Evolutionary conservation across 2,329 filamentous ascomycete genomes (phyloP).

Genomic region (Basipetospora chlamydospora): DNA sequence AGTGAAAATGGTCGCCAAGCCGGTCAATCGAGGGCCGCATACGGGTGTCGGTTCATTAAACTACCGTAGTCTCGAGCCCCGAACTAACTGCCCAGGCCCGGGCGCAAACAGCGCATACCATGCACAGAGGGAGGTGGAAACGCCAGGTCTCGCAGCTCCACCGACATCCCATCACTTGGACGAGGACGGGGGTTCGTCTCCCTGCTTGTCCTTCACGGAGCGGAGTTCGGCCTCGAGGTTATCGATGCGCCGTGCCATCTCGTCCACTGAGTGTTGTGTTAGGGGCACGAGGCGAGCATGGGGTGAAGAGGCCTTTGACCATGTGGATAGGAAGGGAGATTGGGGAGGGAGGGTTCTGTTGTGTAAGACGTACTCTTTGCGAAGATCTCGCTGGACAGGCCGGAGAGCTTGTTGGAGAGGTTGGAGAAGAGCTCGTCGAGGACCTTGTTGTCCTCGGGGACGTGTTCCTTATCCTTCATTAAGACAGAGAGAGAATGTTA

Average conservation of each 20-base stretch:
- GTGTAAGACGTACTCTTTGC: constrained; percentile 58
- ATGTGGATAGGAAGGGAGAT: not conserved
- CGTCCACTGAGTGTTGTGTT: constrained; percentile 77
- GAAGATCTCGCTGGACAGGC: constrained; percentile 74
- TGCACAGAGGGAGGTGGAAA: no score
- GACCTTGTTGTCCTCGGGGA: constrained; percentile 36
- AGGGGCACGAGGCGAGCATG: no score
- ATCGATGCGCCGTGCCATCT: constrained; percentile 79
- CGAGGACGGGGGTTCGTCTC: not conserved
- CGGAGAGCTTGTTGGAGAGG: constrained; percentile 71
- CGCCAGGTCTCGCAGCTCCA: no score
- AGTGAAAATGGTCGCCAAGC: no score
- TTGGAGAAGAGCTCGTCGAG: constrained; percentile 80
- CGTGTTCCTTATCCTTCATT: no score
- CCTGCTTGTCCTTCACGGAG: constrained; percentile 34
- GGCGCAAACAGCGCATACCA: no score
- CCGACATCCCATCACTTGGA: no score
- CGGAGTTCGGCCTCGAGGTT: constrained; percentile 63
- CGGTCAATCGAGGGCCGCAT: no score
- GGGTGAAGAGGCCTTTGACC: not conserved
- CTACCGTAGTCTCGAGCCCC: no score
- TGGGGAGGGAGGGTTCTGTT: not conserved
- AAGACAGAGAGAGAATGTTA: no score
- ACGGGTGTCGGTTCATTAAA: no score
- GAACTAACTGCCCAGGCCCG: no score